phyloP scores from a whole-genome alignment of 225 moss, liverwort and hornwort species.

The Straminergon stramineum region DNA sequence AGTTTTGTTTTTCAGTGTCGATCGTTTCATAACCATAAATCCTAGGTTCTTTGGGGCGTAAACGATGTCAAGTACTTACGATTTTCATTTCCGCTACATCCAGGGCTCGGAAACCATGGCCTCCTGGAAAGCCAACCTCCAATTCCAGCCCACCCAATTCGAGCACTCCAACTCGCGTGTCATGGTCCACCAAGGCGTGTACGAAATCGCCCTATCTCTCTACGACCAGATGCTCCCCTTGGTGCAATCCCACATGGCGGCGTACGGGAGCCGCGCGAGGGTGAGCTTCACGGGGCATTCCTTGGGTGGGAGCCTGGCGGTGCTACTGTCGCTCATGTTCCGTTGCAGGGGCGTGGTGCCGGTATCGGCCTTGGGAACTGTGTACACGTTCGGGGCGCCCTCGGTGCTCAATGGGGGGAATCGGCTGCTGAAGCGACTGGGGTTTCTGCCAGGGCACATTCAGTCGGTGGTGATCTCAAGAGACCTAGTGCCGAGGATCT shows the following conservation, averaged over 20 bases:
- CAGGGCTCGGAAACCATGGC: slow-evolving; percentile 93
- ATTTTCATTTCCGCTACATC: not conserved
- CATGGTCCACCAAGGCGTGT: slow-evolving; percentile 41
- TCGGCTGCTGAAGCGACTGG: slow-evolving; percentile 19
- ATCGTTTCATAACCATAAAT: not conserved
- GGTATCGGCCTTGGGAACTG: slow-evolving; percentile 18
- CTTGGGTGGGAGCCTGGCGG: slow-evolving; percentile 37
- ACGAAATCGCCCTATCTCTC: slow-evolving; percentile 24
- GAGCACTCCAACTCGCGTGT: slow-evolving; percentile 28
- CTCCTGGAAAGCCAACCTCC: slow-evolving; percentile 97
- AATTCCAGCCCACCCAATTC: slow-evolving; percentile 70
- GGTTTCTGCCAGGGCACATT: slow-evolving; percentile 17
- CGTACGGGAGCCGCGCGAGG: slow-evolving; percentile 21
- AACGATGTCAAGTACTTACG: not conserved
- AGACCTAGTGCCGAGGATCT: slow-evolving; percentile 43
- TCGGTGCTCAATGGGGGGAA: slow-evolving; percentile 33
- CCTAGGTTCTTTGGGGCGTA: not conserved
- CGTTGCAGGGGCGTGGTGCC: slow-evolving; percentile 34
- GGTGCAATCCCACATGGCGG: slow-evolving; percentile 41
- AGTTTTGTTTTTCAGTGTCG: not conserved
- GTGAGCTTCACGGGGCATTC: slow-evolving; percentile 47
- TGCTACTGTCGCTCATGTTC: slow-evolving; percentile 43
- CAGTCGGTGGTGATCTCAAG: slow-evolving; percentile 40
- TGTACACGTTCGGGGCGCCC: slow-evolving; percentile 51
- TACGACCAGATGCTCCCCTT: slow-evolving; percentile 36